Base-by-base conservation (phyloP, 1,139 yeast species). In the Candida pseudoviswanathii region DNA sequence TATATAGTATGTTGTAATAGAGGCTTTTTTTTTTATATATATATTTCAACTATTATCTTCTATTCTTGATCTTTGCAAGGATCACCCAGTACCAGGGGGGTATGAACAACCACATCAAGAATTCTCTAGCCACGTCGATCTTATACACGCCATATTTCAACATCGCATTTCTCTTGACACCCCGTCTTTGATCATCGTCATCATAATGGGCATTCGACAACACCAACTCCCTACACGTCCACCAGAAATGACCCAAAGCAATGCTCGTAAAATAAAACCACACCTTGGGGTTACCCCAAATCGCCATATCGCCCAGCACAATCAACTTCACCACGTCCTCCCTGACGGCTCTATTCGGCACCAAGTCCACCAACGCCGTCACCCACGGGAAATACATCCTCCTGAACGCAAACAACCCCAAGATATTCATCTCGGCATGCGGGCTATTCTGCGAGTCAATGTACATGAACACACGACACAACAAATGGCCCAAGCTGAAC, bases 81-180 rank as follows among this genome's bases (percentile, higher is more conserved):
- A 61, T 52, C 5, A 61, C 41, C 74, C 75, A 71, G 54, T 73
- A 71, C 77, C 78, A 73, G 0, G 77, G 77, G 2, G 78, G 78
- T 11, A 71, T 49, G 37, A 70, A 45, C 2, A 68, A 29, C 11
- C 48, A n/a, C 10, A 55, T 50, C 24, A 63, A 36, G 7, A 54
- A 9, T 7, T 53, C 57, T 42, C 56, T 57, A 10, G 57, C 47
- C 27, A 54, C 16, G 47, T 59, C 62, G 10, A 33, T 41, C 30
- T 45, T 49, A 21, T 58, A 57, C 1, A 55, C 46, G 4, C 46
- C 44, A 11, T 51, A 49, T 41, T 58, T 41, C 38, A 56, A 52
- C 34, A 59, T 50, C 1, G 62, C 54, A 34, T 53, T 43, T 7
- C 49, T 47, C 36, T 64, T 56, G n/a, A 52, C 41, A 4, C 44